These are phyloP conservation scores for Neoarthrinium moseri DNA, from an alignment of 2,329 filamentous ascomycete species.

Conservation along the genomic window DNA sequence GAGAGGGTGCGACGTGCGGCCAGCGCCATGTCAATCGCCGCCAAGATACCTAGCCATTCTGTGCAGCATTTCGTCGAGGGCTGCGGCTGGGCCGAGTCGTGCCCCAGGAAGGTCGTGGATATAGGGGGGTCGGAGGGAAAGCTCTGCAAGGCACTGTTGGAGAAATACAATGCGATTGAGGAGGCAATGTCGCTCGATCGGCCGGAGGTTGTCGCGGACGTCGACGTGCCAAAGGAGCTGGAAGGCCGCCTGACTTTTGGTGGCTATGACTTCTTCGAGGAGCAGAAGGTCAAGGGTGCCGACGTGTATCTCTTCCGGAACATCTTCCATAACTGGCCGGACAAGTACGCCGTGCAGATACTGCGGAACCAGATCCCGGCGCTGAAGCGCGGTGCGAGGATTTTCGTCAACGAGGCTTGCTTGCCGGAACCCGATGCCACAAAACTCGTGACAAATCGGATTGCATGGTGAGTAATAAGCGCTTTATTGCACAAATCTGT, in stretches of 20 bases:
- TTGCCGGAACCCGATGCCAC: not conserved
- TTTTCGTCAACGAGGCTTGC: slow-evolving; percentile 17
- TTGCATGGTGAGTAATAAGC: slow-evolving; percentile 2
- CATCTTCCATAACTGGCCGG: slow-evolving; percentile 51
- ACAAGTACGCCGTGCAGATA: slow-evolving; percentile 35
- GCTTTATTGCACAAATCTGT: too few species aligned
- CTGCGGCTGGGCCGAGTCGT: slow-evolving; percentile 21
- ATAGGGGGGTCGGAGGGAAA: slow-evolving; percentile 25
- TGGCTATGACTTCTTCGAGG: slow-evolving; percentile 25
- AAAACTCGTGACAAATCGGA: not conserved
- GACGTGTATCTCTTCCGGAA: slow-evolving; percentile 45
- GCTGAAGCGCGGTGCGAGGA: slow-evolving; percentile 1
- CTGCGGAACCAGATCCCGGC: slow-evolving; percentile 13
- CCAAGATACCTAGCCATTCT: slow-evolving; percentile 16
- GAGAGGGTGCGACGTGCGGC: slow-evolving; percentile 21
- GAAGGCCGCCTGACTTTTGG: slow-evolving; percentile 17
- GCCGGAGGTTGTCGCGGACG: slow-evolving; percentile 21
- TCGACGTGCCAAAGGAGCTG: slow-evolving; percentile 12
- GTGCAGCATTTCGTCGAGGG: slow-evolving; percentile 21
- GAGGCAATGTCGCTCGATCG: slow-evolving; percentile 20
- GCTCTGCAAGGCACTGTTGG: slow-evolving; percentile 18
- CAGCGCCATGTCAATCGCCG: slow-evolving; percentile 21
- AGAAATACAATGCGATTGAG: slow-evolving; percentile 14
- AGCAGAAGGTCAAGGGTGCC: slow-evolving; percentile 25
- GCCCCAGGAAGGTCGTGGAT: slow-evolving; percentile 21